A percentile compares a stretch with the other conserved stretches of the same genome.
Evolutionary conservation across 1,139 yeast genomes (phyloP).

Genomic region (Protomyces inouyei): DNA sequence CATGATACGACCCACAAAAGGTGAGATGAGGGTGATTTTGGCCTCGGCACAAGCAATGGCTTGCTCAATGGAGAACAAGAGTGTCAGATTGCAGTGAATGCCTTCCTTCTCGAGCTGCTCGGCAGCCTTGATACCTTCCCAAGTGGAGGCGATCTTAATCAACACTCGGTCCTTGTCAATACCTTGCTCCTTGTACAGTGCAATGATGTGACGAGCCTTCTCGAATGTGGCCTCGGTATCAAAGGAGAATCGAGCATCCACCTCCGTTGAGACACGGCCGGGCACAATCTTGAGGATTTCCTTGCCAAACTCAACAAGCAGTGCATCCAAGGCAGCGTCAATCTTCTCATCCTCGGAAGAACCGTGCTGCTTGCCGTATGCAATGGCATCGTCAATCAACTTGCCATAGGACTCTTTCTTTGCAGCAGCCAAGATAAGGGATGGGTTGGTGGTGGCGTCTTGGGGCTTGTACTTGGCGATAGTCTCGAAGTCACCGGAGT

Average conservation of each 20-base stretch:
- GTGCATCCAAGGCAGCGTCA: conserved; percentile 80
- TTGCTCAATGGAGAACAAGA: conserved; percentile 89
- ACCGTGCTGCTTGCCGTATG: conserved; percentile 60
- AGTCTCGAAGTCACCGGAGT: conserved; percentile 92
- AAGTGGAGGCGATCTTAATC: conserved; percentile 95
- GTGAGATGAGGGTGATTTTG: conserved; percentile 88
- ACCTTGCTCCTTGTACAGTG: conserved; percentile 76
- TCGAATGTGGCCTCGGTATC: conserved; percentile 87
- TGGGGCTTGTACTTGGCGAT: conserved; percentile 98
- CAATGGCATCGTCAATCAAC: conserved; percentile 86
- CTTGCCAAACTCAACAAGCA: conserved; percentile 92
- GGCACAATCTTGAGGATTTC: conserved; percentile 93
- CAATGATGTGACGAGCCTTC: conserved; percentile 86
- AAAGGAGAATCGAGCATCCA: conserved; percentile 94
- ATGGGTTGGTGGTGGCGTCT: conserved; percentile 99
- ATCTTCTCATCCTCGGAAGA: conserved; percentile 48
- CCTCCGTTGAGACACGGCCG: conserved; percentile 99
- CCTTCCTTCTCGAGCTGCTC: conserved; percentile 87
- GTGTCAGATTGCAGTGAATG: conserved; percentile 91
- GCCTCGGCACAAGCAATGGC: conserved; percentile 99
- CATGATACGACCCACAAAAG: conserved; percentile 97
- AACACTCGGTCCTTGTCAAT: conserved; percentile 81
- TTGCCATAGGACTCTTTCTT: conserved; percentile 84
- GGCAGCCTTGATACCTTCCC: conserved; percentile 99
- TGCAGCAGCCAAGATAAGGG: conserved; percentile 92